These are phyloP conservation scores for Solanum bulbocastanum DNA, from an alignment of 257 asterid genomes.

Conservation along the genomic window DNA sequence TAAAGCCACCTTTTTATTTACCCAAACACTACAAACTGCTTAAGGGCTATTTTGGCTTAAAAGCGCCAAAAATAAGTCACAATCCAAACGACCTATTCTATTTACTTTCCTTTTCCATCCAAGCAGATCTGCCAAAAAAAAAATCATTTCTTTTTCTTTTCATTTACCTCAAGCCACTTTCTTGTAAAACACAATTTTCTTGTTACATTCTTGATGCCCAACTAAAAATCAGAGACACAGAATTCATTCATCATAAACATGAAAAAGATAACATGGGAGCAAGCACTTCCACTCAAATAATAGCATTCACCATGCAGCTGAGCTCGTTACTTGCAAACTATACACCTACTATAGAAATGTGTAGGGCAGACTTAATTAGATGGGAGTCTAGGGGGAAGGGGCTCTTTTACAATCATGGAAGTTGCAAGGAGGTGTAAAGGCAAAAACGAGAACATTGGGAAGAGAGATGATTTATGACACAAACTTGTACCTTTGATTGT, in stretches of 20 bases:
- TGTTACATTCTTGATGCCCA: not conserved
- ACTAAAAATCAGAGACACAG: not conserved
- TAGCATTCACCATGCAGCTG: not conserved
- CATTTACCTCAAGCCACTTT: not conserved
- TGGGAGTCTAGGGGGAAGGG: not conserved
- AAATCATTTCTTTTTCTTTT: not conserved
- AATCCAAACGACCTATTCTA: not conserved
- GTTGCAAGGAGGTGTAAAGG: not conserved
- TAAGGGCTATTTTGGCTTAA: not conserved
- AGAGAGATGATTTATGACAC: not conserved
- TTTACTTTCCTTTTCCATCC: not conserved
- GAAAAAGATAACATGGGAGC: not conserved
- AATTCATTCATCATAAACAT: not conserved
- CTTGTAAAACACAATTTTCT: not conserved
- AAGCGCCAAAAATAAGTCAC: not conserved
- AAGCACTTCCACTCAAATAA: not conserved
- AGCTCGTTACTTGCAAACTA: not conserved
- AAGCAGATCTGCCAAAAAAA: not conserved
- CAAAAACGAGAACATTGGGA: not conserved
- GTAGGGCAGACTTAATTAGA: not conserved
- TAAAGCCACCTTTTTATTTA: not conserved
- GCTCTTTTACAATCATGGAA: not conserved
- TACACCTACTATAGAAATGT: not conserved
- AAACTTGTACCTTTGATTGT: constrained; percentile 47
- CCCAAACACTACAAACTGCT: not conserved